Conservation (phyloP, 306 rosid genomes). For the Medicago truncatula region MtrunA17r5.0-ANR NC_053042.1:6810501-6811000, state of each 20-base stretch:
- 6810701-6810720: too few relatives aligned
- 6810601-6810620: too few relatives aligned
- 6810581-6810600: too few relatives aligned
- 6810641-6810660: background rate
- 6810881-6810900: constrained; percentile 67
- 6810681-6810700: background rate
- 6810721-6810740: too few relatives aligned
- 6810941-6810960: constrained; percentile 20
- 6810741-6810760: constrained; percentile 2
- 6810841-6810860: constrained; percentile 90
- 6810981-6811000: too few relatives aligned
- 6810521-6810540: too few relatives aligned
- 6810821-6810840: constrained; percentile 80
- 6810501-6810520: too few relatives aligned
- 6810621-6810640: too few relatives aligned
- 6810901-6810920: constrained; percentile 82
- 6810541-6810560: too few relatives aligned
- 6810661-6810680: constrained; percentile 1
- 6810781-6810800: constrained; percentile 66
- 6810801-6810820: constrained; percentile 93
- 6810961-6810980: background rate
- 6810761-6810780: constrained; percentile 33
- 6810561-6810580: too few relatives aligned
- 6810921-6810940: constrained; percentile 84
- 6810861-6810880: constrained; percentile 83